Percentiles rank a stretch among this genome's conserved stretches.
phyloP scores from a whole-genome alignment of 371 early-diverging fungal species.

The Coemansia sp. region DNA sequence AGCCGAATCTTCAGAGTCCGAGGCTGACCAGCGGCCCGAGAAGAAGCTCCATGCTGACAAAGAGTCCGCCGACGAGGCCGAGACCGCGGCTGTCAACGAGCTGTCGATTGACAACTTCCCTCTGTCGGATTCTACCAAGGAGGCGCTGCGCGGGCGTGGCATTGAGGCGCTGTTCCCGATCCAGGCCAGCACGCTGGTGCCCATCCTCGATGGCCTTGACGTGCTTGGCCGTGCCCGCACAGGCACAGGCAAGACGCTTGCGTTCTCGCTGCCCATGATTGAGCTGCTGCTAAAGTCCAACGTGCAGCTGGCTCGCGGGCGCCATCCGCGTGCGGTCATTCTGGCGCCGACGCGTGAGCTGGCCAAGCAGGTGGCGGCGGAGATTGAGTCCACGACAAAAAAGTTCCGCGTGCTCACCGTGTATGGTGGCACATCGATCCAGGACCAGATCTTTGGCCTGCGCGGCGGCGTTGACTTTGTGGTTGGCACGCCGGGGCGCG shows the following conservation, averaged over 20 bases:
- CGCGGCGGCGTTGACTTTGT: constrained; percentile 91
- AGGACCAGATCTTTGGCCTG: constrained; percentile 74
- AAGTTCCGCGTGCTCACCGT: constrained; percentile 52
- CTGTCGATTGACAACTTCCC: constrained; percentile 69
- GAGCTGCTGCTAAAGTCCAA: constrained; percentile 68
- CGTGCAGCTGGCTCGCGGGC: constrained; percentile 32
- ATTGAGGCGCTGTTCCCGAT: constrained; percentile 88
- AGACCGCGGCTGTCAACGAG: constrained; percentile 39
- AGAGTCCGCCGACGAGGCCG: constrained; percentile 18
- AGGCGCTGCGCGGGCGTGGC: constrained; percentile 65
- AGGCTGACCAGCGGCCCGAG: constrained; percentile 12
- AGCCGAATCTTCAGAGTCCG: constrained; percentile 12
- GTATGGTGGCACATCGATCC: constrained; percentile 87
- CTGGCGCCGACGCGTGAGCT: constrained; percentile 97
- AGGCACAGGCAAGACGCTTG: constrained; percentile 94
- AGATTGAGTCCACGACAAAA: constrained; percentile 60
- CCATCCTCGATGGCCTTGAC: constrained; percentile 84
- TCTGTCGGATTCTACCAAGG: constrained; percentile 60
- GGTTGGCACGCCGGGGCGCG: constrained; percentile 97
- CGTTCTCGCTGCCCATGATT: constrained; percentile 86
- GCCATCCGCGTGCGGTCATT: constrained; percentile 80
- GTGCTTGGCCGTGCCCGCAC: constrained; percentile 95
- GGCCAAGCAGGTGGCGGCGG: constrained; percentile 90
- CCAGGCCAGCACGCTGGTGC: constrained; percentile 83
- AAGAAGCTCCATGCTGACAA: constrained; percentile 46